Percentiles rank a stretch among this genome's conserved stretches.
Evolutionary conservation across 768 basidiomycete genomes (phyloP).

Genomic region (Tylopilus plumbeoviolaceoides): DNA sequence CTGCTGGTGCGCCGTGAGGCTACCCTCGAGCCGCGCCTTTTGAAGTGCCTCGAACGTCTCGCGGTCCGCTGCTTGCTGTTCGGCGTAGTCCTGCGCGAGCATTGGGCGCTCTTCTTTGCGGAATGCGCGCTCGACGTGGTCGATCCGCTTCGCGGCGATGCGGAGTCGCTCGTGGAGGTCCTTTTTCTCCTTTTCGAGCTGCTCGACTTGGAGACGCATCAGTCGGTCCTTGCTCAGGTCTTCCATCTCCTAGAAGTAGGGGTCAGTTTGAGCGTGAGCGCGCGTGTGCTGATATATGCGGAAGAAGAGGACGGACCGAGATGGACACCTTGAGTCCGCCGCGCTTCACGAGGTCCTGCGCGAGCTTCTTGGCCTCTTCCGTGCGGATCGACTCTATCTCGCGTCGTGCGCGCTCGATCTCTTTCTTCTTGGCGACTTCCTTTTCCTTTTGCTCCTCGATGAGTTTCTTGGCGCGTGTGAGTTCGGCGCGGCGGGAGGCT

Average conservation of each 20-base stretch:
- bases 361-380: slow-evolving; percentile 85
- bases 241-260: slow-evolving; percentile 60
- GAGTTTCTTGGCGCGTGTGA: slow-evolving; percentile 60
- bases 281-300: neutral
- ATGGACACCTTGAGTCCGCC: slow-evolving; percentile 71
- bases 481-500: slow-evolving; percentile 70
- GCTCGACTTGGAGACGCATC: slow-evolving; percentile 87
- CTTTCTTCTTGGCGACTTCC: slow-evolving; percentile 59
- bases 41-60: slow-evolving; percentile 63
- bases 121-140: slow-evolving; percentile 92
- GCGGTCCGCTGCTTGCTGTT: slow-evolving; percentile 77
- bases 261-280: neutral
- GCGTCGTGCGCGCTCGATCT: slow-evolving; percentile 72
- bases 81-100: slow-evolving; percentile 78
- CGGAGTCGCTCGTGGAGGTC: slow-evolving; percentile 79
- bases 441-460: slow-evolving; percentile 57
- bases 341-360: slow-evolving; percentile 75
- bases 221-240: slow-evolving; percentile 81
- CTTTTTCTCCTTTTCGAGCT: slow-evolving; percentile 95
- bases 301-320: slow-evolving; percentile 43
- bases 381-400: slow-evolving; percentile 58
- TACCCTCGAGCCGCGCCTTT: slow-evolving; percentile 50
- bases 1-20: slow-evolving; percentile 55
- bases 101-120: slow-evolving; percentile 91
- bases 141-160: slow-evolving; percentile 82